Conservation (phyloP, 768 basidiomycete species). For the Suillus plorans region DNA sequence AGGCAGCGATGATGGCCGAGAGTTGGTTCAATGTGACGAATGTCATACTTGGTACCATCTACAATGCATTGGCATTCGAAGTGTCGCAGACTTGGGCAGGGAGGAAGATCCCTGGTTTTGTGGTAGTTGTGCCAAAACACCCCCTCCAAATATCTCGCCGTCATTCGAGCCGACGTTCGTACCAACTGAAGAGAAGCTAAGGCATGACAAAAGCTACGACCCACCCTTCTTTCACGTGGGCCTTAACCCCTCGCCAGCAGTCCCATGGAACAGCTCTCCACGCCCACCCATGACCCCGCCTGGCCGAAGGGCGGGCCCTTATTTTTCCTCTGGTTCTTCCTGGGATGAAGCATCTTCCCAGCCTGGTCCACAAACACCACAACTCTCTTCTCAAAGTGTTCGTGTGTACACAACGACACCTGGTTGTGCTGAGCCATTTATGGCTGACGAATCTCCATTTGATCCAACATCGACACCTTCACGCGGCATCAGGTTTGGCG, state of each 20-base stretch:
- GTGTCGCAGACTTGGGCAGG: conserved; percentile 61
- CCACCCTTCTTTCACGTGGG: conserved; percentile 57
- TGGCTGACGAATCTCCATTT: conserved; percentile 57
- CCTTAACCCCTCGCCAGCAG: conserved; percentile 55
- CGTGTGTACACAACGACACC: conserved; percentile 42
- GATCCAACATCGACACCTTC: conserved; percentile 82
- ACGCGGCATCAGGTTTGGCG: conserved; percentile 65
- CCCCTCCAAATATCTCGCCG: conserved; percentile 33
- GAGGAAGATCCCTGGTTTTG: conserved; percentile 81
- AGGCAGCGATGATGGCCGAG: conserved; percentile 67
- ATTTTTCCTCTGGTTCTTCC: conserved; percentile 38
- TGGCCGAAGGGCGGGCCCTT: conserved; percentile 25
- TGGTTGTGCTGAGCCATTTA: conserved; percentile 32
- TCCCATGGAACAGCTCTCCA: conserved; percentile 43
- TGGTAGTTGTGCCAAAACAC: conserved; percentile 54
- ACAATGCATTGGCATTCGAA: conserved; percentile 71
- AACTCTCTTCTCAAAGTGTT: conserved; percentile 36
- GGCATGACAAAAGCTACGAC: conserved; percentile 44
- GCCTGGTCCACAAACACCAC: conserved; percentile 57
- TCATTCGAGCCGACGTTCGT: conserved; percentile 66
- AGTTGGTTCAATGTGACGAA: conserved; percentile 78
- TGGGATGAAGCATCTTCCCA: conserved; percentile 50
- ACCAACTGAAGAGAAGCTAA: conserved; percentile 54
- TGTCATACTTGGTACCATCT: conserved; percentile 85
- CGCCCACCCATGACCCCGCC: conserved; percentile 51